These are phyloP conservation scores for Neocatenulostroma microsporum DNA, from an alignment of 2,329 filamentous ascomycete genomes.

Conservation along the genomic window DNA sequence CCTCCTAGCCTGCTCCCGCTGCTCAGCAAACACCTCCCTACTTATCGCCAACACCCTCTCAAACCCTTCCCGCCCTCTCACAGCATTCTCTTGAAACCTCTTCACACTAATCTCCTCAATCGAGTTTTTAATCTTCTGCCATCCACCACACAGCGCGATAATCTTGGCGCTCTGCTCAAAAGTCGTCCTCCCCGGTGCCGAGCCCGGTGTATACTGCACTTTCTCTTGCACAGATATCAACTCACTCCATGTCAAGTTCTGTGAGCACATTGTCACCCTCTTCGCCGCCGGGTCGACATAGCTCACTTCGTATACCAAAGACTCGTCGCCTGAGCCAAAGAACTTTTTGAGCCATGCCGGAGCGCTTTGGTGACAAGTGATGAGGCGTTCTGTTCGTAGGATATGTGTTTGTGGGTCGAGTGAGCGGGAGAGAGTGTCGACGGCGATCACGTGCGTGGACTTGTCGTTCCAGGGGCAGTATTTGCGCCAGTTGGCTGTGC, in stretches of 20 bases:
- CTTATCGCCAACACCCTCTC: constrained; percentile 93
- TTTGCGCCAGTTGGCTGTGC: constrained; percentile 95
- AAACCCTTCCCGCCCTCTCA: constrained; percentile 86
- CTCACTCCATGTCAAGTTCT: constrained; percentile 89
- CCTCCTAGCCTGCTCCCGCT: constrained; percentile 53
- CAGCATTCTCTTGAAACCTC: constrained; percentile 84
- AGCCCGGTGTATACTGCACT: constrained; percentile 42
- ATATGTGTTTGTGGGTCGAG: constrained; percentile 60
- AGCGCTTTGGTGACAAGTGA: constrained; percentile 56
- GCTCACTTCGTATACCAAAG: constrained; percentile 87
- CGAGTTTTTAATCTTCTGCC: constrained; percentile 93
- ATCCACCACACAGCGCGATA: constrained; percentile 88
- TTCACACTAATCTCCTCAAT: constrained; percentile 89
- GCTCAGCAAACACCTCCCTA: constrained; percentile 81
- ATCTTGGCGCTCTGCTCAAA: constrained; percentile 89
- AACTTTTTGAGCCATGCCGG: constrained; percentile 75
- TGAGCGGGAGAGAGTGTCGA: constrained; percentile 77
- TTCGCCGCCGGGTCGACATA: constrained; percentile 80
- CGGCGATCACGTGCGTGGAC: constrained; percentile 90
- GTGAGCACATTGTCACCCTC: constrained; percentile 93
- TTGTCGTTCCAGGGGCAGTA: constrained; percentile 98
- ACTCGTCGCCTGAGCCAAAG: constrained; percentile 71
- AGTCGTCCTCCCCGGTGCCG: constrained; percentile 52
- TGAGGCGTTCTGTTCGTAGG: constrained; percentile 62
- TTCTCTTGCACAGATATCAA: constrained; percentile 89